Base-by-base conservation (phyloP, 352 stramenopile species). In the Phytophthora hybrid region DNA sequence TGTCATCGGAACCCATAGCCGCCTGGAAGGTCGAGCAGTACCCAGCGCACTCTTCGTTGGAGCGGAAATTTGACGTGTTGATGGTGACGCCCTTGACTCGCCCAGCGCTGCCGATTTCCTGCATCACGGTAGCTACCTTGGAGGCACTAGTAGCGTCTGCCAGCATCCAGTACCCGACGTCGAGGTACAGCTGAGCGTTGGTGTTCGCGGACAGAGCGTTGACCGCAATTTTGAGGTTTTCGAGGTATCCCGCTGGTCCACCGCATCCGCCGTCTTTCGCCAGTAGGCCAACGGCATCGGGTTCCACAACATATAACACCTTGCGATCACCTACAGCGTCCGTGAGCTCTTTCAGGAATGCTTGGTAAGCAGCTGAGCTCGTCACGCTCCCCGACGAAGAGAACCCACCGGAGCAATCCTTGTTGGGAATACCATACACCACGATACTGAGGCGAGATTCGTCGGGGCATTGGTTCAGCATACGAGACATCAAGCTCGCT, bases 51-150 rank as follows among this genome's bases (percentile, higher is more conserved):
- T 92, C 73, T 46, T 65, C 31, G 47, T 80, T 91, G 3, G 83
- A 83, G 54, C 81, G 83, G 60, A 91, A 93, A 75, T 93, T 93
- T 31, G 83, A 90, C 29, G 87, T 92, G 78, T 93, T 92, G 59
- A 93, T 80, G n/a, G 85, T 80, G 31, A 93, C 82, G 10, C 87
- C 84, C 60, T 90, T 89, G 39, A 93, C 55, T 41, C 70, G 70
- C 2, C 81, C 80, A n/a, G 63, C 75, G 0, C 37, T 44, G 1
- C 59, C 51, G 31, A 93, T 60, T 29, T 85, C 49, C 63, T 82
- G 79, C 72, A 91, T 73, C 7, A 74, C 71, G 1, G 61, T 64
- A 5, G 77, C 81, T 8, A 91, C 69, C 14, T 69, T 71, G 2
- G 66, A 23, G 4, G 69, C 59, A 6, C 21, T 77, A 1, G 60